These are phyloP conservation scores for Metschnikowia proteae DNA, from an alignment of 805 yeast genomes.

Conservation along the genomic window DNA sequence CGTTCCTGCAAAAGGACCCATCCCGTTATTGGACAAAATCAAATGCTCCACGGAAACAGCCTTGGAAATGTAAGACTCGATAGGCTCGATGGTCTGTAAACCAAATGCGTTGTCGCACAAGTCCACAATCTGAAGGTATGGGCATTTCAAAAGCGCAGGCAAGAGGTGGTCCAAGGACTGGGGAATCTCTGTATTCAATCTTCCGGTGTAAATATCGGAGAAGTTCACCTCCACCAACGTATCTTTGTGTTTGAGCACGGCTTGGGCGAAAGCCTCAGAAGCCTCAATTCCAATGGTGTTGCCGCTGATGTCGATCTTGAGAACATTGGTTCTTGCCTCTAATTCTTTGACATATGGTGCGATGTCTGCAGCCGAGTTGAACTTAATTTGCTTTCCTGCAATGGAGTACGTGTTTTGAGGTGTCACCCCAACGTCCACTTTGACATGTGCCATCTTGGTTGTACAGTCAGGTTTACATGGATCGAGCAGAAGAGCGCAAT, in stretches of 20 bases:
- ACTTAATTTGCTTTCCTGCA: slow-evolving; percentile 71
- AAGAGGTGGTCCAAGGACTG: slow-evolving; percentile 68
- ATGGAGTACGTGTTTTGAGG: slow-evolving; percentile 53
- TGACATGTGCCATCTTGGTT: slow-evolving; percentile 22
- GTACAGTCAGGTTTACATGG: neutral
- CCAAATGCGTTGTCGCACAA: slow-evolving; percentile 97
- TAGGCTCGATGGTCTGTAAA: slow-evolving; percentile 86
- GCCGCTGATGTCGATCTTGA: slow-evolving; percentile 78
- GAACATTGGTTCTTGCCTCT: slow-evolving; percentile 30
- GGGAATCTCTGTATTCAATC: slow-evolving; percentile 93
- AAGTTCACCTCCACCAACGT: slow-evolving; percentile 68
- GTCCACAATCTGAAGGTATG: slow-evolving; percentile 68
- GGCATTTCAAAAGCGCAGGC: slow-evolving; percentile 66
- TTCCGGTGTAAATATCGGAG: slow-evolving; percentile 91
- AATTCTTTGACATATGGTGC: slow-evolving; percentile 65
- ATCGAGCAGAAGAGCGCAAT: neutral
- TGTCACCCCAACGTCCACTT: slow-evolving; percentile 35
- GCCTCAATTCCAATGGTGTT: slow-evolving; percentile 94
- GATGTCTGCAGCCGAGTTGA: slow-evolving; percentile 70
- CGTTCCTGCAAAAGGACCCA: slow-evolving; percentile 98
- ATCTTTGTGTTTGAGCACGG: slow-evolving; percentile 41
- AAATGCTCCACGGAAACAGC: slow-evolving; percentile 82
- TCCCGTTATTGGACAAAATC: slow-evolving; percentile 89
- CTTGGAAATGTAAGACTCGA: slow-evolving; percentile 70
- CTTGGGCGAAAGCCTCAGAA: slow-evolving; percentile 63